Base-by-base conservation (phyloP, 345 rosid species). In the Gynandropsis gynandra region DNA sequence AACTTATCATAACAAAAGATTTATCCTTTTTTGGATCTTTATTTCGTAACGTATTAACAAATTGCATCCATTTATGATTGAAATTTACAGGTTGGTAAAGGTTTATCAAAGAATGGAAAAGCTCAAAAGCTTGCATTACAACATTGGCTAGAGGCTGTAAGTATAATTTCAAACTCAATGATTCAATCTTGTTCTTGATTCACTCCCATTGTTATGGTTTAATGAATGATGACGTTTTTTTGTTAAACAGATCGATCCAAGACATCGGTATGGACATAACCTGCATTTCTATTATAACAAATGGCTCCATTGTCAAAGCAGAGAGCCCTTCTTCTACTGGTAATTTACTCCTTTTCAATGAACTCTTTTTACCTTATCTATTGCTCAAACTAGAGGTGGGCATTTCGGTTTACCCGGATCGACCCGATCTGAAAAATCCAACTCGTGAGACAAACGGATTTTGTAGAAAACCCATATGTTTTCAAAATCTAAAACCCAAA, bases 271-370 rank as follows among this genome's bases (percentile, higher is more conserved):
- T 51, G 99, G 99, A 36, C 97, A 88, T 61, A 92, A 85, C 74
- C 63, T 92, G 31, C 94, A 85, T 50, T 85, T 79, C 59, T 87
- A 92, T 72, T 83, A 79, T 59, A 71, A 47, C n/a, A 67, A 74
- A 9, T 87, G 97, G 98, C 80, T 76, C 58, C 76, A 78, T 18
- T 82, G 85, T 51, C 87, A 81, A 62, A 81, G 94, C 24, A 80
- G 81, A 74, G 94, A 92, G 70, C 99, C 99, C 56, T 92, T 92
- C 77, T 92, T 92, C 70, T 92, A 88, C 75, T 88, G 98, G 98
- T 87, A 82, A 9, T n/a, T 47, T 52, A 10, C 37, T 64, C 57
- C 13, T 50, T 10, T 47, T 64, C 10, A 0, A 48, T 36, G 44
- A 4, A 11, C 15, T 36, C 15, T 56, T 18, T 47, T n/a, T 66